These are phyloP conservation scores for Russula vinacea DNA, from an alignment of 768 basidiomycete species.

Conservation along the genomic window DNA sequence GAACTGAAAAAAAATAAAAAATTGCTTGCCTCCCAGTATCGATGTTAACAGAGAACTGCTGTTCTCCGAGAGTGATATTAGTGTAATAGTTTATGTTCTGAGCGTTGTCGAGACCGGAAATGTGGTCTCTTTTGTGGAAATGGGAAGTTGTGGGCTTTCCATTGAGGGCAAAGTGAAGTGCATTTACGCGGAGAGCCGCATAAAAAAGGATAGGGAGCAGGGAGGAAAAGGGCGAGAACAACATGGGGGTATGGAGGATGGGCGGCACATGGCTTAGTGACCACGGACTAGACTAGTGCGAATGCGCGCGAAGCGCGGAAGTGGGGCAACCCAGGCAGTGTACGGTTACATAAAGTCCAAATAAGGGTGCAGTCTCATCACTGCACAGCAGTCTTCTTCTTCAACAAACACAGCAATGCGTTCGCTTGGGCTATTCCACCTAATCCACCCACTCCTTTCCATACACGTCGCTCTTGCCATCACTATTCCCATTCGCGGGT, in stretches of 20 bases:
- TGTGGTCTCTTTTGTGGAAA: slow-evolving; percentile 33
- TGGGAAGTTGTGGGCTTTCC: slow-evolving; percentile 1
- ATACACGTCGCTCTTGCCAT: slow-evolving; percentile 19
- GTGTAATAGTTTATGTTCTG: slow-evolving; percentile 40
- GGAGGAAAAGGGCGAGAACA: neutral
- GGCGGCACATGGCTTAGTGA: neutral
- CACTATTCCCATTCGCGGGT: slow-evolving; percentile 18
- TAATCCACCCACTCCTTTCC: slow-evolving; percentile 8
- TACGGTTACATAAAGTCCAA: no score
- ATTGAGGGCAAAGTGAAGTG: slow-evolving; percentile 11
- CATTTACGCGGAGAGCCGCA: slow-evolving; percentile 3
- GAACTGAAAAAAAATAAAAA: neutral
- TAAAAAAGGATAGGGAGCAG: neutral
- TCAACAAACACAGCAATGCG: slow-evolving; percentile 15
- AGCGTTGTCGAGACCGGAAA: slow-evolving; percentile 34
- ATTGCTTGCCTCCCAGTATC: slow-evolving; percentile 47
- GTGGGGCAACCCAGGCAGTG: no score
- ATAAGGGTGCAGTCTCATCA: neutral
- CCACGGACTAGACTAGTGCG: no score
- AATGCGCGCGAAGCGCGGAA: no score
- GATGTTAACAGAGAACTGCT: slow-evolving; percentile 38
- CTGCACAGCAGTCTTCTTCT: no score
- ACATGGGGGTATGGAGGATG: neutral
- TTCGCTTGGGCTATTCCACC: slow-evolving; percentile 6
- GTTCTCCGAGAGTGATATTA: slow-evolving; percentile 43